A percentile compares a stretch with the other conserved stretches of the same genome.
These are phyloP conservation scores for Acanthamoeba triangularis DNA, from an alignment of 208 protist genomes.

Conservation along the genomic window DNA sequence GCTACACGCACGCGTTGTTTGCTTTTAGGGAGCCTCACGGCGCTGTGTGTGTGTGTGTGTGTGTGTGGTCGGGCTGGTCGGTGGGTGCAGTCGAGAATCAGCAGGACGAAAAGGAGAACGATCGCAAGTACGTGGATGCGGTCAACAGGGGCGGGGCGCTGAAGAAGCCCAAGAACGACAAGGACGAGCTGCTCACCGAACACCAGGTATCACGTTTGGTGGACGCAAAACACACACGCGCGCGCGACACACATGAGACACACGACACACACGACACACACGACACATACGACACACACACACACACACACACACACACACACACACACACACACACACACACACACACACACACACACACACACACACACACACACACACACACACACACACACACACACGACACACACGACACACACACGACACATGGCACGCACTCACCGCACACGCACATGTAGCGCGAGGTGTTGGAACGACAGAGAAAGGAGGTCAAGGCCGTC, in stretches of 20 bases:
- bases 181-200: conserved; percentile 29
- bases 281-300: no score
- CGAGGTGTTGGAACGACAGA: conserved; percentile 17
- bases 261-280: no score
- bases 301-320: background rate
- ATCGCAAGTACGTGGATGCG: background rate
- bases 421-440: background rate
- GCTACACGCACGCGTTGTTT: background rate
- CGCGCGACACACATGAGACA: no score
- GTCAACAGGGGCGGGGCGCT: background rate
- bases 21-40: background rate
- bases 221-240: background rate
- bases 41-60: no score
- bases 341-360: no score
- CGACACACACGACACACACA: no score
- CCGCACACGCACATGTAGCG: background rate
- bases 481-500: conserved; percentile 39
- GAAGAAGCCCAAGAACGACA: conserved; percentile 28
- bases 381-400: no score
- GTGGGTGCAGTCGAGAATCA: background rate
- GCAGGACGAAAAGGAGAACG: conserved; percentile 38
- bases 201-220: background rate
- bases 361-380: no score
- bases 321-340: no score
- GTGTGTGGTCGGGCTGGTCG: no score